A percentile compares a stretch with the other conserved stretches of the same genome.
Conservation (phyloP, 495 filamentous ascomycete species). For the Rusavskia elegans region DNA sequence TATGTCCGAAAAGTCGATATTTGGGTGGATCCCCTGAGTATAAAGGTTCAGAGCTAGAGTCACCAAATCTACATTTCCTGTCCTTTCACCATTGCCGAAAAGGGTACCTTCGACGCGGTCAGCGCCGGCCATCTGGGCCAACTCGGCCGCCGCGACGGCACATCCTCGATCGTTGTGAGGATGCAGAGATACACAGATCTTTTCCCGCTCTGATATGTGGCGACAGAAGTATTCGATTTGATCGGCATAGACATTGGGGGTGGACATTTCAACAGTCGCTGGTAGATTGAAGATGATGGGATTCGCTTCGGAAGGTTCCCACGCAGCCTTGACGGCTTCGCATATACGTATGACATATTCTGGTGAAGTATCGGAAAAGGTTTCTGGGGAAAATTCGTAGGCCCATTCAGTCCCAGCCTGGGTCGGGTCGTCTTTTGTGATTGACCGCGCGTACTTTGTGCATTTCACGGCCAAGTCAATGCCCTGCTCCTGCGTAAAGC, state of each 20-base stretch:
- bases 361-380: slow-evolving; percentile 79
- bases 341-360: slow-evolving; percentile 77
- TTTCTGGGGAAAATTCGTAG: slow-evolving; percentile 93
- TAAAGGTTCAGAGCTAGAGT: slow-evolving; percentile 92
- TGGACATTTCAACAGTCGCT: slow-evolving; percentile 90
- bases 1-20: slow-evolving; percentile 86
- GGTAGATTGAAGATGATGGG: slow-evolving; percentile 97
- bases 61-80: slow-evolving; percentile 92
- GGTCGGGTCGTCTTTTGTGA: slow-evolving; percentile 88
- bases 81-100: slow-evolving; percentile 92
- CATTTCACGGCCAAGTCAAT: slow-evolving; percentile 74
- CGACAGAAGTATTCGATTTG: slow-evolving; percentile 93
- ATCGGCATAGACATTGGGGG: slow-evolving; percentile 92
- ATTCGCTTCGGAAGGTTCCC: slow-evolving; percentile 67
- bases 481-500: slow-evolving; percentile 67
- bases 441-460: slow-evolving; percentile 68
- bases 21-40: slow-evolving; percentile 79
- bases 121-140: slow-evolving; percentile 95
- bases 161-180: slow-evolving; percentile 93
- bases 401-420: slow-evolving; percentile 64
- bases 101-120: slow-evolving; percentile 89
- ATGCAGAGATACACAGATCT: slow-evolving; percentile 71
- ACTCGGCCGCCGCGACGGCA: slow-evolving; percentile 72
- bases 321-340: slow-evolving; percentile 90
- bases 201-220: slow-evolving; percentile 61